These are phyloP conservation scores for Coemansia sp. DNA, from an alignment of 192 early-diverging fungal genomes.

Conservation along the genomic window DNA sequence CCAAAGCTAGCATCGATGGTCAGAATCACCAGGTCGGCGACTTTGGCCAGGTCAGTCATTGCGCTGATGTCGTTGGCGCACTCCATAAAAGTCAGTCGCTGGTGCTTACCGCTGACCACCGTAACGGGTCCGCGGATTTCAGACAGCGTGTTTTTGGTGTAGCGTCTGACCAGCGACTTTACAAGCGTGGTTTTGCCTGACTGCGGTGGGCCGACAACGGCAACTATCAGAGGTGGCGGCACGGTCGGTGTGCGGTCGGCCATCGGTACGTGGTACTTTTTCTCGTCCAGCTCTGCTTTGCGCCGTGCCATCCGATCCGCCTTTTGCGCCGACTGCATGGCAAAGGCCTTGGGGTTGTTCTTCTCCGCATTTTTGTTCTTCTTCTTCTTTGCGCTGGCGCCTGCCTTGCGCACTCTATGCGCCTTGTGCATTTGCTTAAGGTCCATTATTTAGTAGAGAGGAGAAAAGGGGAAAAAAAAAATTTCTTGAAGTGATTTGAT, in stretches of 20 bases:
- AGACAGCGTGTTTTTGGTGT: constrained; percentile 87
- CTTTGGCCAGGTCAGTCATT: constrained; percentile 97
- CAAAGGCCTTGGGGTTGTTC: constrained; percentile 65
- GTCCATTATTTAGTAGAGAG: constrained; percentile 46
- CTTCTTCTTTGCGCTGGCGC: constrained; percentile 83
- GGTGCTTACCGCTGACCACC: constrained; percentile 92
- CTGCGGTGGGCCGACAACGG: constrained; percentile 91
- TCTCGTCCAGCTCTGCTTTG: constrained; percentile 82
- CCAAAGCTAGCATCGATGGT: constrained; percentile 97
- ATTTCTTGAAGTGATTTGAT: no score
- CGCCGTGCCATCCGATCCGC: constrained; percentile 78
- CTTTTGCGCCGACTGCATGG: constrained; percentile 65
- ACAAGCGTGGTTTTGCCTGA: constrained; percentile 98
- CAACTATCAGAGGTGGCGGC: constrained; percentile 89
- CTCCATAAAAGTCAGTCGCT: constrained; percentile 95
- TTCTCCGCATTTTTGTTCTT: constrained; percentile 61
- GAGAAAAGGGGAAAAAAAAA: no score
- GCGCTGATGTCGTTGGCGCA: constrained; percentile 95
- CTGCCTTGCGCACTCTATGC: constrained; percentile 77
- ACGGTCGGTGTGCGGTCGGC: constrained; percentile 90
- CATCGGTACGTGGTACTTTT: constrained; percentile 91
- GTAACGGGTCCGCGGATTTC: constrained; percentile 97
- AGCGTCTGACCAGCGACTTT: constrained; percentile 90
- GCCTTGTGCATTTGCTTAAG: constrained; percentile 71
- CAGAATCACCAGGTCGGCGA: constrained; percentile 93